phyloP scores from a whole-genome alignment of 805 yeast genomes.

The Isabelozyma heimii region DNA sequence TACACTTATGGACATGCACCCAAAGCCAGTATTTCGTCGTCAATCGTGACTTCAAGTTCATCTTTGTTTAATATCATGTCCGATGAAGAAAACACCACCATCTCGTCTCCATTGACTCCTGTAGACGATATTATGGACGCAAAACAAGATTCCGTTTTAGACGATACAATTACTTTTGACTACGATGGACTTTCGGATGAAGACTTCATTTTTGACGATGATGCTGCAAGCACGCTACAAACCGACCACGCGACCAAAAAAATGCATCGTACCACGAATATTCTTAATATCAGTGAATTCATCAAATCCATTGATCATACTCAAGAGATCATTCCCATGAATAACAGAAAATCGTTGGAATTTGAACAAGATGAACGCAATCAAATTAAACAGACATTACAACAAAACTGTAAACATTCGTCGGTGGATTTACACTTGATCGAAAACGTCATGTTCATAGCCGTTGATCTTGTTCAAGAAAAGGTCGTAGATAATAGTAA shows the following conservation, averaged over 20 bases:
- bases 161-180: neutral
- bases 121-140: neutral
- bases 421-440: constrained; percentile 13
- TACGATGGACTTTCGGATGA: neutral
- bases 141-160: neutral
- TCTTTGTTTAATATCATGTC: constrained; percentile 6
- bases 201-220: constrained; percentile 2
- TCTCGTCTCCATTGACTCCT: constrained; percentile 11
- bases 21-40: neutral
- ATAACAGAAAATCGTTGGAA: constrained; percentile 18
- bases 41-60: constrained; percentile 1
- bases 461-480: constrained; percentile 5
- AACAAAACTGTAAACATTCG: constrained; percentile 3
- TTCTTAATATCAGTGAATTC: constrained; percentile 14
- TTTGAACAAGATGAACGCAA: constrained; percentile 14
- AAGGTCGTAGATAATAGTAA: neutral
- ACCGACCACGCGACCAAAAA: neutral
- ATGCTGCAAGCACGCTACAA: neutral
- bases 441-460: constrained; percentile 18
- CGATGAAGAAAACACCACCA: constrained; percentile 1
- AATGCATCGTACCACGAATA: constrained; percentile 12
- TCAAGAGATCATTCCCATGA: constrained; percentile 10
- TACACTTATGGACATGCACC: neutral
- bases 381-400: constrained; percentile 8
- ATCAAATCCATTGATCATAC: constrained; percentile 8